Base-by-base conservation (phyloP, 306 rosid genomes). In the Cucurbita argyrosperma region DNA sequence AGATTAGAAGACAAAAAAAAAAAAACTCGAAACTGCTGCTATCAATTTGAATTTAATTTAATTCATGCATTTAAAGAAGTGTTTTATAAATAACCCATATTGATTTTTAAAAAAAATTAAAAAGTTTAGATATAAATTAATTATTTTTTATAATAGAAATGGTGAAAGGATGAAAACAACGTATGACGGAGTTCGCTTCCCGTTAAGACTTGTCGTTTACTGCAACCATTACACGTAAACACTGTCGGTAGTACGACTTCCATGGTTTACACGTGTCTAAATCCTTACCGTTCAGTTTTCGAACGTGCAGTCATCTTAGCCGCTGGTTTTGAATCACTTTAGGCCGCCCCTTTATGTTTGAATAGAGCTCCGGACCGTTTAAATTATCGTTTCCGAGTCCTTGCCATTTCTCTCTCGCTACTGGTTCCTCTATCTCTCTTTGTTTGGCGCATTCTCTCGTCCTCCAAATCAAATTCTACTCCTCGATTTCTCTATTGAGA, bases 261-360 rank as follows among this genome's bases (percentile, higher is more conserved):
- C 0, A 0, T 4, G 8, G 2, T 70, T 8, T 11, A 64, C 74
- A 70, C 59, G 60, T 70, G 74, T 70, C 3, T 0, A 4, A 35
- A 70, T 70, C 60, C 0, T 1, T 0, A 7, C 59, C 35, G 74
- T 51, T 1, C 6, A 15, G 15, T 70, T 10, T 51, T 35, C 42
- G 6, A 13, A 30, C 15, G 26, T 35, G 12, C 26, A 14, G 7
- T 70, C 26, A 70, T 70, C 74, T 51, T n/a, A 70, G 15, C 74
- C 74, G 74, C 10, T 70, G 90, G 84, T 87, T 91, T 87, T 83
- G 88, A 90, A 74, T 74, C 76, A 67, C 54, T 56, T 46, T 53
- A 46, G 79, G 81, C 90, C 98, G 91, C 96, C 93, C 72, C 87
- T 85, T 79, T 77, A 74, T 64, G 82, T 92, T 92, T 92, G 98